A percentile compares a stretch with the other conserved stretches of the same genome.
Conservation (phyloP, 495 filamentous ascomycete genomes). For the Chlorociboria aeruginascens region DNA sequence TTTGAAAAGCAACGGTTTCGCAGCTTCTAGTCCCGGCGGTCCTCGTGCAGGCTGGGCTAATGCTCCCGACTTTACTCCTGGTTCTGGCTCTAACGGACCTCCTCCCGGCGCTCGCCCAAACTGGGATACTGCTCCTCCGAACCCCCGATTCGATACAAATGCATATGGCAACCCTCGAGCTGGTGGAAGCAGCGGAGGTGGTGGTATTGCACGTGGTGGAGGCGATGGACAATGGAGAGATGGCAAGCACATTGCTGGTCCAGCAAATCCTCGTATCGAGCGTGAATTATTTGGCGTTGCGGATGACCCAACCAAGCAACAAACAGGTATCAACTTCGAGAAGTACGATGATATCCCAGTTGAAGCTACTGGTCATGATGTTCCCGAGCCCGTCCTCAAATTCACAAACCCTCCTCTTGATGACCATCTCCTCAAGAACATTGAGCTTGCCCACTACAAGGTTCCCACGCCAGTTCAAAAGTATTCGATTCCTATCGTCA, state of each 20-base stretch:
- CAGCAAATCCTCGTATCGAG: constrained; percentile 76
- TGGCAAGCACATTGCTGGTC: constrained; percentile 89
- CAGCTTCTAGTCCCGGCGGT: constrained; percentile 34
- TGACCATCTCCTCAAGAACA: constrained; percentile 81
- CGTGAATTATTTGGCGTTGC: constrained; percentile 90
- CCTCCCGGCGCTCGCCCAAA: not conserved
- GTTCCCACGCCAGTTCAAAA: constrained; percentile 94
- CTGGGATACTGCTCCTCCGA: constrained; percentile 11
- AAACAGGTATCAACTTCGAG: constrained; percentile 97
- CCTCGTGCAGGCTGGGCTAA: constrained; percentile 43
- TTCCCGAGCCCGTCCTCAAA: constrained; percentile 77
- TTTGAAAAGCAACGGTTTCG: constrained; percentile 24
- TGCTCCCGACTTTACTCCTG: constrained; percentile 61
- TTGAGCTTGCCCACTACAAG: constrained; percentile 84
- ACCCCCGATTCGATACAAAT: constrained; percentile 45
- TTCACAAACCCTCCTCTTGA: constrained; percentile 95
- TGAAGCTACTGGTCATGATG: constrained; percentile 86
- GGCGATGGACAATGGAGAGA: constrained; percentile 95
- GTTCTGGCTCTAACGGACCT: constrained; percentile 14
- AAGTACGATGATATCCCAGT: constrained; percentile 99
- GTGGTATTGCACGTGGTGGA: constrained; percentile 51
- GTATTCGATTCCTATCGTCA: constrained; percentile 96
- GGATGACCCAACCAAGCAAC: constrained; percentile 89
- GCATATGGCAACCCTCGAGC: constrained; percentile 49
- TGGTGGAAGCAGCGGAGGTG: constrained; percentile 33